Evolutionary conservation across 192 early-diverging fungal species (phyloP), one percentile per base, ranked within the genome.

Genomic region (Lunasporangiospora selenospora): DNA sequence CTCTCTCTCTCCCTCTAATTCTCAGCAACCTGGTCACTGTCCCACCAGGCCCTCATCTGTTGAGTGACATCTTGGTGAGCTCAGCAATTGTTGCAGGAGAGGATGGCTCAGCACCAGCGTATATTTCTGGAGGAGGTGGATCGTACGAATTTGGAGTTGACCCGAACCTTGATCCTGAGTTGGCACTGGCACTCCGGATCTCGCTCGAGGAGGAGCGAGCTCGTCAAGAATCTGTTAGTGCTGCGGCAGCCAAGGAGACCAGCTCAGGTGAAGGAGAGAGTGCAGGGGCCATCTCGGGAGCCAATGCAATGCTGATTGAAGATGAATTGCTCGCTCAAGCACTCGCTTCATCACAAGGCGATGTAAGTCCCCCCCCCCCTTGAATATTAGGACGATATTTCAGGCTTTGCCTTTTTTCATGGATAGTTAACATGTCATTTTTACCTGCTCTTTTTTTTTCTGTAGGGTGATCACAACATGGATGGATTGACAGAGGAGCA

Each of bases 161-260:
- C 65, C 92, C 94, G 33, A 93, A 84, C 53, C 75, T 96, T 62
- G 97, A 99, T 71, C 96, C 95, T 8, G 97, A 98, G 75, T 73
- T 99, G 43, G 97, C 96, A 0, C 60, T 95, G 84, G 95, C 96
- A 2, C 75, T 99, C 51, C 88, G 94, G 58, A 98, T 99, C 79
- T 98, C 96, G 21, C 75, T 98, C 81, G 94, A 96, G 67, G 97
- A 99, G 77, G 97, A 98, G 62, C 87, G 89, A 43, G 95, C 94
- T 31, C 86, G 97, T 67, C 96, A 96, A 56, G 90, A 89, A 40
- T 82, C 87, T 27, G 81, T 76, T 8, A 61, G 66, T 38, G 61
- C 52, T 32, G n/a, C 51, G 6, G 58, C 69, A 50, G 77, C 75
- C 21, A 81, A 77, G 42, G 62, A 73, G 26, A 67, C 73, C 2